These are phyloP conservation scores for Colletotrichum sp. DNA, from an alignment of 2,329 filamentous ascomycete genomes.

Conservation along the genomic window DNA sequence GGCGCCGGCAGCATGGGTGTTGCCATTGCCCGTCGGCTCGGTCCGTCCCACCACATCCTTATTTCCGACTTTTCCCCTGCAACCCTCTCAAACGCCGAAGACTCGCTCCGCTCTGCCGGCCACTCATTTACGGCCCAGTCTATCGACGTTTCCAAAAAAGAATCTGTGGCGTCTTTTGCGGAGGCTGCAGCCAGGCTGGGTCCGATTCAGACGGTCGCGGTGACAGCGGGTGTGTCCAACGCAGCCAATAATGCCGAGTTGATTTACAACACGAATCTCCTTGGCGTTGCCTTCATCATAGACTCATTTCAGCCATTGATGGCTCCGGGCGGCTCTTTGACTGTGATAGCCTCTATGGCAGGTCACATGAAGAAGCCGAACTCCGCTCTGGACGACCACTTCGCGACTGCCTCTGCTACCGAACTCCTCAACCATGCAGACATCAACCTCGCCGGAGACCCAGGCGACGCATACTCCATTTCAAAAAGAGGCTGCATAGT, in stretches of 20 bases:
- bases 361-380: neutral
- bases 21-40: neutral
- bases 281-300: neutral
- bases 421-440: neutral
- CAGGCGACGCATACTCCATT: neutral
- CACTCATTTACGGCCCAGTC: neutral
- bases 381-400: neutral
- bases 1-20: conserved; percentile 3
- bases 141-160: neutral
- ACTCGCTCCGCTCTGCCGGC: neutral
- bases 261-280: neutral
- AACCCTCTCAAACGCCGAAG: neutral
- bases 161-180: neutral
- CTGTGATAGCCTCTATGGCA: neutral
- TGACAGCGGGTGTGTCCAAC: neutral
- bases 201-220: neutral
- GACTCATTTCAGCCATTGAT: neutral
- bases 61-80: neutral
- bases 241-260: neutral
- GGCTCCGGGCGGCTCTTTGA: neutral
- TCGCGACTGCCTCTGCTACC: neutral
- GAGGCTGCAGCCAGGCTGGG: neutral
- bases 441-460: neutral
- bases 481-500: conserved; percentile 1
- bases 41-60: neutral